Percentiles rank a stretch among this genome's conserved stretches.
Conservation (phyloP, 2,329 filamentous ascomycete species). For the Trichoderma sp. region DNA sequence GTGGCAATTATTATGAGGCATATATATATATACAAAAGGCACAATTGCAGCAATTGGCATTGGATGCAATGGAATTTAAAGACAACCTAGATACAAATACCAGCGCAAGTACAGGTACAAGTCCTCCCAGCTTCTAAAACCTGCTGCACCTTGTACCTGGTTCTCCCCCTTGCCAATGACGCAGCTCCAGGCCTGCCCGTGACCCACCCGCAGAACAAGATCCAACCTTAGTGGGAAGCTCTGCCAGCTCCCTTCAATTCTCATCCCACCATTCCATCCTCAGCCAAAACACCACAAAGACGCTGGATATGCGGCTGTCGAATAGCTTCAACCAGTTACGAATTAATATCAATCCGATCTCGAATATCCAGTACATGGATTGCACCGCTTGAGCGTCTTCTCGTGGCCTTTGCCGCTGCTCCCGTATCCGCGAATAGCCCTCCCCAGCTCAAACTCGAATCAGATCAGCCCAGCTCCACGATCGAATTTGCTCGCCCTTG, state of each 20-base stretch:
- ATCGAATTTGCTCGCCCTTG: not conserved
- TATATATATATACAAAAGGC: not conserved
- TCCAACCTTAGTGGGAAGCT: slow-evolving; percentile 8
- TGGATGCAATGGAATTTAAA: not conserved
- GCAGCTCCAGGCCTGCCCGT: not conserved
- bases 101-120: not conserved
- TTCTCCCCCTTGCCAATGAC: not conserved
- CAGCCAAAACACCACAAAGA: slow-evolving; percentile 6
- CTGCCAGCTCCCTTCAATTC: slow-evolving; percentile 9
- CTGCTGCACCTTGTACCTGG: not conserved
- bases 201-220: not conserved
- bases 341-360: not conserved
- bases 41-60: not conserved
- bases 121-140: not conserved
- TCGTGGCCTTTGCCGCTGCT: not conserved
- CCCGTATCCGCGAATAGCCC: not conserved
- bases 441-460: not conserved
- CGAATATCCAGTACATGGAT: not conserved
- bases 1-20: not conserved
- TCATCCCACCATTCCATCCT: not conserved
- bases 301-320: slow-evolving; percentile 8
- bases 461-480: not conserved
- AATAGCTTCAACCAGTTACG: not conserved
- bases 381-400: not conserved
- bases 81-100: not conserved